Evolutionary conservation across 306 rosid species (phyloP).

Genomic region (Cucurbita ficifolia): DNA sequence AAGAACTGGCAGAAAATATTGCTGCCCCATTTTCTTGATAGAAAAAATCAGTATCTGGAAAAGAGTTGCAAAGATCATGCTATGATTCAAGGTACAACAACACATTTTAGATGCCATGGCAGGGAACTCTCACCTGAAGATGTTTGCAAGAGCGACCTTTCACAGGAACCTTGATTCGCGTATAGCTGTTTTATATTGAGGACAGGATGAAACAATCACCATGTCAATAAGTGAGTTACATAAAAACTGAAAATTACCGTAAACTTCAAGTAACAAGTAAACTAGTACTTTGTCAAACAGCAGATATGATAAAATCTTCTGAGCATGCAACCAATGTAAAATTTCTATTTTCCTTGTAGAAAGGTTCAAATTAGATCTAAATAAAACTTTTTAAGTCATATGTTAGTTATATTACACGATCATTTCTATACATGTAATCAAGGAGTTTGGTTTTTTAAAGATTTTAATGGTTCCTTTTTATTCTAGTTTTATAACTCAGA

Average conservation of each 20-base stretch:
- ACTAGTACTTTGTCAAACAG: not conserved
- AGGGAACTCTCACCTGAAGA: conserved; percentile 48
- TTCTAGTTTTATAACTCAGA: not conserved
- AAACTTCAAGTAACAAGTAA: not conserved
- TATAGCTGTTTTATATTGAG: conserved; percentile 36
- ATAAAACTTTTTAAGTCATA: not conserved
- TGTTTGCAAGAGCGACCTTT: conserved; percentile 84
- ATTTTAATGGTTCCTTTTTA: not conserved
- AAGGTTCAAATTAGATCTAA: not conserved
- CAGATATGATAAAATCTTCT: not conserved
- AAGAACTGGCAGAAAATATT: not conserved
- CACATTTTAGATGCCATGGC: not conserved
- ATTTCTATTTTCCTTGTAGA: not conserved
- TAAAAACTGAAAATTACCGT: not conserved
- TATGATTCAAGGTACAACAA: not conserved
- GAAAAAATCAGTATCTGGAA: not conserved
- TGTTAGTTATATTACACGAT: not conserved
- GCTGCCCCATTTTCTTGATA: not conserved
- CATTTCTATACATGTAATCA: not conserved
- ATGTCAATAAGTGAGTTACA: not conserved
- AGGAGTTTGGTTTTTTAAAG: not conserved
- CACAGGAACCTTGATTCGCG: conserved; percentile 71
- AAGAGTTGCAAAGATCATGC: not conserved
- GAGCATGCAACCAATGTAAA: not conserved
- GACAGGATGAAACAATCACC: not conserved